Evolutionary conservation across 2,329 filamentous ascomycete species (phyloP).

Genomic region (Triangularia verruculosa): DNA sequence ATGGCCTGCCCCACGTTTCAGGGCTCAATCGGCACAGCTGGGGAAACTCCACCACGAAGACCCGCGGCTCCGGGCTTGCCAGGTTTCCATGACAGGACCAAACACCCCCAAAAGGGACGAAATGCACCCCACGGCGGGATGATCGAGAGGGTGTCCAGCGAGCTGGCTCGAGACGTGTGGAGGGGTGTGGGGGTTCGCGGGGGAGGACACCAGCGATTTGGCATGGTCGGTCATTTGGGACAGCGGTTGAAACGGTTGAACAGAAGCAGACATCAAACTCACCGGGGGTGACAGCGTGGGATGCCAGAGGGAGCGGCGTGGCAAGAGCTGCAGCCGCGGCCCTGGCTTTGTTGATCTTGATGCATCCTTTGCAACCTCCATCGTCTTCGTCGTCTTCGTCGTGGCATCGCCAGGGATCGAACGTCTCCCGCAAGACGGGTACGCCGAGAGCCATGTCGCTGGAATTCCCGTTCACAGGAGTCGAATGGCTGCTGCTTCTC

Average conservation of each 20-base stretch:
- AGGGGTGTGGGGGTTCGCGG: slow-evolving; percentile 14
- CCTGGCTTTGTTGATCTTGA: slow-evolving; percentile 25
- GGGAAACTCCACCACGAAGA: slow-evolving; percentile 13
- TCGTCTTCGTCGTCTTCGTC: slow-evolving; percentile 15
- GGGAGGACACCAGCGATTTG: not conserved
- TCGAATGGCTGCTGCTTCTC: slow-evolving; percentile 17
- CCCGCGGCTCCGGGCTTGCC: not conserved
- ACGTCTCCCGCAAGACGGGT: slow-evolving; percentile 24
- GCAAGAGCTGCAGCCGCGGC: slow-evolving; percentile 15
- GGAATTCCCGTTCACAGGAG: not conserved
- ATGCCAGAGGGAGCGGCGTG: not conserved
- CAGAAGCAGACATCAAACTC: slow-evolving; percentile 13
- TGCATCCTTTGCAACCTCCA: slow-evolving; percentile 26
- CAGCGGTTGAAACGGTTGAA: slow-evolving; percentile 2
- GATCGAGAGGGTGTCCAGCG: not conserved
- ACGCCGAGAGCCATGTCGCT: slow-evolving; percentile 25
- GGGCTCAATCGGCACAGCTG: not conserved
- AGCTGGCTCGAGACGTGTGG: not conserved
- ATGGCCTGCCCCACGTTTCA: slow-evolving; percentile 16
- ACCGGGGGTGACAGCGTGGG: slow-evolving; percentile 14
- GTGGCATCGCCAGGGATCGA: slow-evolving; percentile 26
- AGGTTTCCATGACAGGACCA: slow-evolving; percentile 4
- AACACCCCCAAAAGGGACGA: not conserved
- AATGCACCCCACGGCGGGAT: slow-evolving; percentile 16
- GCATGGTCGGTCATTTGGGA: not conserved